Conservation (phyloP, 2,329 filamentous ascomycete genomes). For the Penicillium freii region DNA sequence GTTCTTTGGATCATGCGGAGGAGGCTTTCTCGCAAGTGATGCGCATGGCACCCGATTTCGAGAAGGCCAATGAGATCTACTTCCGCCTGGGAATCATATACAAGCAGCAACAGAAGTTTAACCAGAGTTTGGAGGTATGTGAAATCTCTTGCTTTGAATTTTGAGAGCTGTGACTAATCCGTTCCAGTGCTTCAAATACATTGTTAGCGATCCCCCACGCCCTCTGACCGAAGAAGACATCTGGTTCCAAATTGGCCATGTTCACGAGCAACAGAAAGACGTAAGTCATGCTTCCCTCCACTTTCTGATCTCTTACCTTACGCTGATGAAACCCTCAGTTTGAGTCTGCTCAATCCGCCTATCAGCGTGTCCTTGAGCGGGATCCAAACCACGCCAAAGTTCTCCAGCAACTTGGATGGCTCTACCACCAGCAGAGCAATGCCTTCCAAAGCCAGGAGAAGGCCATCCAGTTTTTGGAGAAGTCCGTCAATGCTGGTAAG, state of each 20-base stretch:
- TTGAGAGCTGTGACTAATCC: conserved; percentile 12
- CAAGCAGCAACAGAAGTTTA: conserved; percentile 95
- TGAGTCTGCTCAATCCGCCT: conserved; percentile 87
- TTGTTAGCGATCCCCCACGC: conserved; percentile 85
- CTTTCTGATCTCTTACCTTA: neutral
- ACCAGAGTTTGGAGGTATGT: conserved; percentile 82
- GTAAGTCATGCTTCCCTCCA: conserved; percentile 55
- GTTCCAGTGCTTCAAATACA: conserved; percentile 91
- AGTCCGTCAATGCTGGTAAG: conserved; percentile 88
- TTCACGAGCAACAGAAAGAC: conserved; percentile 98
- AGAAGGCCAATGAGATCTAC: conserved; percentile 99
- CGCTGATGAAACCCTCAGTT: conserved; percentile 62
- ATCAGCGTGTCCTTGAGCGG: conserved; percentile 86
- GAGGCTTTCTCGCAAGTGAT: conserved; percentile 98
- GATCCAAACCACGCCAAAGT: conserved; percentile 98
- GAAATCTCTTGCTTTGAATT: neutral
- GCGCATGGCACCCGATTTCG: conserved; percentile 96
- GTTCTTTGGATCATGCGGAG: conserved; percentile 93
- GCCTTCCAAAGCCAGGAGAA: conserved; percentile 90
- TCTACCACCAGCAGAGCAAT: conserved; percentile 93
- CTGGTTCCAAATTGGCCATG: conserved; percentile 99
- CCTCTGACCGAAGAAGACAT: conserved; percentile 97
- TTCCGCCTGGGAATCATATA: conserved; percentile 99
- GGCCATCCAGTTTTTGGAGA: conserved; percentile 95
- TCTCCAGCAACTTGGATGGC: conserved; percentile 93